Evolutionary conservation across 495 filamentous ascomycete genomes (phyloP).

Genomic region (Aspergillus sclerotiicarbonarius): DNA sequence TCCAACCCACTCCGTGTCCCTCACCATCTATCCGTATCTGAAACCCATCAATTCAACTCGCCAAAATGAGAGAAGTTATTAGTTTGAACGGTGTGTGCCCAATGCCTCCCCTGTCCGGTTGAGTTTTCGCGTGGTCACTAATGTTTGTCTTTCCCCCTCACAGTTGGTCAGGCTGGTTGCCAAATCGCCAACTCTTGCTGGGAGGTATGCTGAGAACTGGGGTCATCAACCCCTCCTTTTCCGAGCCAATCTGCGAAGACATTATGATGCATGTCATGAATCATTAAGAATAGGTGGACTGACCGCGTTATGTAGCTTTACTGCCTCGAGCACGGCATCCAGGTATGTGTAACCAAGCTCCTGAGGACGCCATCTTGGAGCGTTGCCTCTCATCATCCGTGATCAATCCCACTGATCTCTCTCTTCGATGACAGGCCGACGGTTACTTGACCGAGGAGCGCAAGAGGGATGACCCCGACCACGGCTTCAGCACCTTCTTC

Average conservation of each 20-base stretch:
- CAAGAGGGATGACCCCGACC: conserved; percentile 92
- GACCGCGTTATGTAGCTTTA: conserved; percentile 67
- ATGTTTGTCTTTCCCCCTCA: conserved; percentile 27
- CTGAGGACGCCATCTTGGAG: conserved; percentile 16
- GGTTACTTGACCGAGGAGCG: conserved; percentile 98
- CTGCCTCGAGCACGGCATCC: conserved; percentile 99
- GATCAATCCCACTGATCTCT: conserved; percentile 20
- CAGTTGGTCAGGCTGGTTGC: conserved; percentile 99
- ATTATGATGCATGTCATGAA: not conserved
- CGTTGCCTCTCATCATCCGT: conserved; percentile 12
- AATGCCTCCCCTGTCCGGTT: conserved; percentile 12
- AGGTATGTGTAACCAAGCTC: conserved; percentile 59
- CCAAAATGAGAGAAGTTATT: conserved; percentile 97
- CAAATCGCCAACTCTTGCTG: conserved; percentile 99
- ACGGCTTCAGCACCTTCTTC: conserved; percentile 99
- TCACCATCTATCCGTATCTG: conserved; percentile 14
- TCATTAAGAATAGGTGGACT: conserved; percentile 20
- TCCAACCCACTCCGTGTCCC: conserved; percentile 7
- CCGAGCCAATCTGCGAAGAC: not conserved
- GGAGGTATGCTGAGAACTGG: conserved; percentile 66
- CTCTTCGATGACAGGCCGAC: conserved; percentile 70
- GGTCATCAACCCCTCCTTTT: conserved; percentile 2
- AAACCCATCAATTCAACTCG: conserved; percentile 28
- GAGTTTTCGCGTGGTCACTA: conserved; percentile 19
- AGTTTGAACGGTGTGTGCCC: conserved; percentile 88